Evolutionary conservation across 2,329 filamentous ascomycete species (phyloP).

Genomic region (Epichloe sp.): DNA sequence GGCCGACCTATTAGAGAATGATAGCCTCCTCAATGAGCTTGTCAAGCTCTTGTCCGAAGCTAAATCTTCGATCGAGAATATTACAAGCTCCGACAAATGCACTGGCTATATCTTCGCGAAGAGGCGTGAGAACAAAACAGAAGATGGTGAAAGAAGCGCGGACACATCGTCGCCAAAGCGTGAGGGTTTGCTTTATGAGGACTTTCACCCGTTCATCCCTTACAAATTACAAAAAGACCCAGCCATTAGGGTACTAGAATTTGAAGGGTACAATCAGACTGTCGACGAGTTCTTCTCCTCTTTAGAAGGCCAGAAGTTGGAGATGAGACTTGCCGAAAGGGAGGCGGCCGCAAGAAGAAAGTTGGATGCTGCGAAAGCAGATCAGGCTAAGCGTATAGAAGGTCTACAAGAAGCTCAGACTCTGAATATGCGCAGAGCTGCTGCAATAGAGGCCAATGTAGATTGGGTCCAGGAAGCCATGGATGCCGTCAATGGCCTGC

Average conservation of each 20-base stretch:
- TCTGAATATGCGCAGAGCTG: slow-evolving; percentile 75
- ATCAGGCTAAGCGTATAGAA: slow-evolving; percentile 75
- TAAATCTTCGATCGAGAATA: slow-evolving; percentile 46
- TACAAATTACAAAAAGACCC: slow-evolving; percentile 61
- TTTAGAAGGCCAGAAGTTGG: slow-evolving; percentile 82
- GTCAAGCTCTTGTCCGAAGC: slow-evolving; percentile 58
- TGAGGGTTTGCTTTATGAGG: slow-evolving; percentile 62
- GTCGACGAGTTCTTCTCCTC: slow-evolving; percentile 97
- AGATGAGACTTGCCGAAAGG: slow-evolving; percentile 68
- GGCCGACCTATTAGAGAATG: slow-evolving; percentile 55
- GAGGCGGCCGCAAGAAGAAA: slow-evolving; percentile 74
- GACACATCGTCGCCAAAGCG: slow-evolving; percentile 25
- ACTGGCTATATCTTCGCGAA: slow-evolving; percentile 85
- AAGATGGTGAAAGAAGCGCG: slow-evolving; percentile 10
- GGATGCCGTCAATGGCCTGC: slow-evolving; percentile 81
- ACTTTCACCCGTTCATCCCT: slow-evolving; percentile 89
- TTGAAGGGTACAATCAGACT: slow-evolving; percentile 79
- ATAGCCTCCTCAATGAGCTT: slow-evolving; percentile 50
- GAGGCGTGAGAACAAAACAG: slow-evolving; percentile 22
- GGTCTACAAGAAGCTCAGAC: slow-evolving; percentile 71
- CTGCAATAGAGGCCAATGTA: slow-evolving; percentile 79
- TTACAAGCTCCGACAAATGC: slow-evolving; percentile 51
- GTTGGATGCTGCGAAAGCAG: slow-evolving; percentile 68
- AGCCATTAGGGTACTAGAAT: slow-evolving; percentile 55
- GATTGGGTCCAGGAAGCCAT: slow-evolving; percentile 87